Evolutionary conservation across 768 basidiomycete species (phyloP).

Genomic region (Boletus rufocinnamomeus): DNA sequence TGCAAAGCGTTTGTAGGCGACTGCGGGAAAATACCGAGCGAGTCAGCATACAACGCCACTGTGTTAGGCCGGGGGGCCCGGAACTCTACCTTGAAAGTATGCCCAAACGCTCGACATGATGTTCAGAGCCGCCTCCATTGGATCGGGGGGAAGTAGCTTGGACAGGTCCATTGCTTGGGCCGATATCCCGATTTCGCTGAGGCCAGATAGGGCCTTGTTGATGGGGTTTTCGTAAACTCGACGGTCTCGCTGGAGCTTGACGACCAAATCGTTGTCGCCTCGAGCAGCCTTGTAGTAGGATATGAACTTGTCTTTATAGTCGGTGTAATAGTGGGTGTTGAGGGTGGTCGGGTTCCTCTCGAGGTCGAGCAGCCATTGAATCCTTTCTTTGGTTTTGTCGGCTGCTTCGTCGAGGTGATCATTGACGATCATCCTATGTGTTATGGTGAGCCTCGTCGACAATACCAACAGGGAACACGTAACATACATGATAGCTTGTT

Average conservation of each 20-base stretch:
- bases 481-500: slow-evolving; percentile 49
- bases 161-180: slow-evolving; percentile 46
- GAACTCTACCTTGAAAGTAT: slow-evolving; percentile 66
- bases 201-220: slow-evolving; percentile 27
- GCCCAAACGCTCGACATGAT: too few species aligned
- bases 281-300: slow-evolving; percentile 45
- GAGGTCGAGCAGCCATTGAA: slow-evolving; percentile 51
- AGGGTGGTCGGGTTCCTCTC: slow-evolving; percentile 54
- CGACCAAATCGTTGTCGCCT: slow-evolving; percentile 14
- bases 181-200: too few species aligned
- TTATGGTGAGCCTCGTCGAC: too few species aligned
- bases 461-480: neutral
- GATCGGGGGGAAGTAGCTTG: slow-evolving; percentile 52
- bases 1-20: slow-evolving; percentile 51
- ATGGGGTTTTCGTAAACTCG: slow-evolving; percentile 13
- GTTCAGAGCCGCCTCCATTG: slow-evolving; percentile 53
- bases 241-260: too few species aligned
- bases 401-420: slow-evolving; percentile 51
- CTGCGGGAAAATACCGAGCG: slow-evolving; percentile 29
- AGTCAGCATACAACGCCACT: neutral
- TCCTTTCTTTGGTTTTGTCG: too few species aligned
- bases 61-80: neutral
- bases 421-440: slow-evolving; percentile 47
- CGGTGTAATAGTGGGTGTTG: slow-evolving; percentile 57
- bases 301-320: slow-evolving; percentile 54